phyloP scores from a whole-genome alignment of 2,329 filamentous ascomycete species.

The Apiospora saccharicola region DNA sequence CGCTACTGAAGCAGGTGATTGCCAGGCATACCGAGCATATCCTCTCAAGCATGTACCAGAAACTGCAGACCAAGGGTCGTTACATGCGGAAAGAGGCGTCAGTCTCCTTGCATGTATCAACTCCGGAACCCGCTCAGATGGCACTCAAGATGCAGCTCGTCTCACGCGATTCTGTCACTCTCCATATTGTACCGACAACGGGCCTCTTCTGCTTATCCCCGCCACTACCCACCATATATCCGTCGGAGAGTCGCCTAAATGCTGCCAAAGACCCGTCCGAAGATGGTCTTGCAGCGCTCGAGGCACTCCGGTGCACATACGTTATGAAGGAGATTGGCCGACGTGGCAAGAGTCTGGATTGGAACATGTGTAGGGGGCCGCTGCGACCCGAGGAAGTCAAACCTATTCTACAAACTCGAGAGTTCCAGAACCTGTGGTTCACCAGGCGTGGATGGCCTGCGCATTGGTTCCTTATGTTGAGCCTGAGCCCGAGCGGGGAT shows the following conservation, averaged over 20 bases:
- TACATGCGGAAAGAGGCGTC: constrained; percentile 67
- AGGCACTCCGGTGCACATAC: constrained; percentile 67
- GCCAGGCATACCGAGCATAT: constrained; percentile 77
- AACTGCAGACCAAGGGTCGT: constrained; percentile 65
- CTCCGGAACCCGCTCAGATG: constrained; percentile 70
- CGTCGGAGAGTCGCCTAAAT: constrained; percentile 73
- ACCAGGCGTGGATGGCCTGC: constrained; percentile 74
- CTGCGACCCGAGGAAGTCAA: constrained; percentile 63
- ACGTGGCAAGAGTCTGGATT: constrained; percentile 69
- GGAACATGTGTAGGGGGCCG: constrained; percentile 61
- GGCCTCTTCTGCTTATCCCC: constrained; percentile 79
- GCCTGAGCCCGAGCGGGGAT: constrained; percentile 75
- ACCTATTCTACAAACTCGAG: constrained; percentile 67
- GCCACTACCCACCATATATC: constrained; percentile 60
- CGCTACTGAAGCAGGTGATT: constrained; percentile 76
- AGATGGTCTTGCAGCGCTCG: constrained; percentile 65
- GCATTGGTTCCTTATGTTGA: constrained; percentile 76
- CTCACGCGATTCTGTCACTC: constrained; percentile 61
- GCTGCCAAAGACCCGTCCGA: constrained; percentile 60
- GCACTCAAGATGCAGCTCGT: constrained; percentile 74
- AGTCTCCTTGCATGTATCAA: constrained; percentile 64
- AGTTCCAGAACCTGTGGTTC: constrained; percentile 73
- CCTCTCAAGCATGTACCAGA: constrained; percentile 70
- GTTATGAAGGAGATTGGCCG: constrained; percentile 68
- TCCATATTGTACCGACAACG: constrained; percentile 79